Evolutionary conservation across 306 rosid species (phyloP), one percentile per base, ranked within the genome.

Genomic region (Pterocarpus macrocarpus): DNA sequence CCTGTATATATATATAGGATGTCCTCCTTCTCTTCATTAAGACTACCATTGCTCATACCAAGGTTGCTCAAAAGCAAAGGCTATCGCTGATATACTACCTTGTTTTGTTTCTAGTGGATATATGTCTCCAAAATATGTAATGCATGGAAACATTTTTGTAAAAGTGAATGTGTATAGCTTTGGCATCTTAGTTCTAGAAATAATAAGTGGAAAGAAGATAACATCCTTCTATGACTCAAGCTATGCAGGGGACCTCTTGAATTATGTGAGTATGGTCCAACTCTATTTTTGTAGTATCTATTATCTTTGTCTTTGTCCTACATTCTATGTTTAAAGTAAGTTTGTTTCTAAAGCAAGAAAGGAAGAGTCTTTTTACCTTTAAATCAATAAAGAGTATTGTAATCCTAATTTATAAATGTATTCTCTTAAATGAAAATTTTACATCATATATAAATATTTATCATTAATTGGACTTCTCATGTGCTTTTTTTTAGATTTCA

Each of bases 101-200:
- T 67, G 47, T 67, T 9, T 0, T 66, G 15, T 12, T 67, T 82
- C 8, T 4, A 85, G 87, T 1, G 89, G 91, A 56, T 88, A 88
- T 30, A 88, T 88, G 89, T 12, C 89, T 68, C 85, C 82, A 0
- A 80, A 88, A 12, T 88, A 88, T 62, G 89, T 82, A 7, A 82
- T 82, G 84, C 72, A 67, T 8, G 87, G 87, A n/a, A 14, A 66
- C 2, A 68, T 82, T 4, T 88, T 85, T 0, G 4, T 62, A 2
- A 88, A 88, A 52, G 33, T 77, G 14, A 89, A 85, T 30, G 77
- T 88, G 10, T 85, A 70, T 12, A 85, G 89, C 17, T 82, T 85
- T 44, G 91, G 91, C 0, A 82, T 88, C 16, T 62, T 88, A 5
- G 45, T 88, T 57, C 73, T 88, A 7, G 91, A 85, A 64, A 85